These are phyloP conservation scores for Ramicandelaber brevisporus DNA, from an alignment of 192 early-diverging fungal genomes.

Conservation along the genomic window DNA sequence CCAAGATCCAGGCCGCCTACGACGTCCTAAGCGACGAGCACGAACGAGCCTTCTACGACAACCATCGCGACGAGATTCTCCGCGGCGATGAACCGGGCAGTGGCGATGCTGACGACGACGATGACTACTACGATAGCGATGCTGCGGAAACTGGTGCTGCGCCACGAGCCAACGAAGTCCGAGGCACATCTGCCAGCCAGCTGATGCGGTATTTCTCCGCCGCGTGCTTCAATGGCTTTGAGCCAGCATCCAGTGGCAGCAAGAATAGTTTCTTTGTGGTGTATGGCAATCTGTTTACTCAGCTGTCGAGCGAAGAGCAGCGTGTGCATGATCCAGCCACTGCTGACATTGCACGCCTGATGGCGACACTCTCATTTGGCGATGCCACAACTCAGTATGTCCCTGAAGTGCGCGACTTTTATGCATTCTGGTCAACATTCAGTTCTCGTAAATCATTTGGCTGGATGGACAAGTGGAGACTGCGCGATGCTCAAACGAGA, in stretches of 20 bases:
- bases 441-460: constrained; percentile 64
- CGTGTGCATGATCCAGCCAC: constrained; percentile 5
- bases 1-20: constrained; percentile 78
- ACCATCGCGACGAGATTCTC: constrained; percentile 76
- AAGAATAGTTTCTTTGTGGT: constrained; percentile 75
- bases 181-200: too few species aligned
- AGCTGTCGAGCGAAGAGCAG: constrained; percentile 56
- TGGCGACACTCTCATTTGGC: constrained; percentile 37
- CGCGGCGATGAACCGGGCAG: constrained; percentile 32
- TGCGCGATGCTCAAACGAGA: constrained; percentile 59
- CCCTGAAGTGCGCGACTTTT: constrained; percentile 41
- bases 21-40: constrained; percentile 78
- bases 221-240: constrained; percentile 40
- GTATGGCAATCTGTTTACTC: constrained; percentile 51
- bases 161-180: constrained; percentile 12
- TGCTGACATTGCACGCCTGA: constrained; percentile 5
- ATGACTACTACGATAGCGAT: constrained; percentile 4
- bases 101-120: constrained; percentile 16
- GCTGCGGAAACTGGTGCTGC: constrained; percentile 12
- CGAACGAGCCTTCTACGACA: constrained; percentile 91
- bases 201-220: constrained; percentile 65
- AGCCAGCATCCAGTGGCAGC: too few species aligned
- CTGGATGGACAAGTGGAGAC: constrained; percentile 75
- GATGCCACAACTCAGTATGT: constrained; percentile 34
- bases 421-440: constrained; percentile 61